These are phyloP conservation scores for Talaromyces adpressus DNA, from an alignment of 495 filamentous ascomycete species.

Conservation along the genomic window DNA sequence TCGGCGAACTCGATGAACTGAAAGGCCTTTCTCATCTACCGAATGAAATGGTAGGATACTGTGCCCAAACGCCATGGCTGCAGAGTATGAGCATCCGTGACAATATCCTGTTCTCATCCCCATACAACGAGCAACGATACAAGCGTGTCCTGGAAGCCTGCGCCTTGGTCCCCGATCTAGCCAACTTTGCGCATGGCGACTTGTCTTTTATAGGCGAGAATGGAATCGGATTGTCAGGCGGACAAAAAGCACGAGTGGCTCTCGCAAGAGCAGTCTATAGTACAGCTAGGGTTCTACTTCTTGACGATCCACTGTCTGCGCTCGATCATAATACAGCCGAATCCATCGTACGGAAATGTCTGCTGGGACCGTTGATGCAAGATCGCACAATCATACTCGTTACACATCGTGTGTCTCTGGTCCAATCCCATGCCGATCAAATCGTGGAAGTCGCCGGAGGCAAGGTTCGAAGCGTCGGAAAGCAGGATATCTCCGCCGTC, in stretches of 20 bases:
- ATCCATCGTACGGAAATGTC: conserved; percentile 58
- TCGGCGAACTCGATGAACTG: conserved; percentile 69
- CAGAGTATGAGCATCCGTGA: conserved; percentile 86
- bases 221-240: conserved; percentile 63
- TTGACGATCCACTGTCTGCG: conserved; percentile 67
- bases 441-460: conserved; percentile 58
- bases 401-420: conserved; percentile 71
- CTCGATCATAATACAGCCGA: conserved; percentile 72
- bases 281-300: conserved; percentile 51
- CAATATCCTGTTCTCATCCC: conserved; percentile 72
- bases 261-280: conserved; percentile 69
- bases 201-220: conserved; percentile 63
- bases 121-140: conserved; percentile 57
- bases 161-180: conserved; percentile 56
- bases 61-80: conserved; percentile 80
- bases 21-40: conserved; percentile 52
- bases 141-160: conserved; percentile 56
- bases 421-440: conserved; percentile 57
- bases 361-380: conserved; percentile 55
- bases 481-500: conserved; percentile 17
- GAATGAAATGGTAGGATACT: conserved; percentile 70
- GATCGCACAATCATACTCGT: conserved; percentile 62
- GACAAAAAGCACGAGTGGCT: conserved; percentile 62
- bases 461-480: conserved; percentile 40
- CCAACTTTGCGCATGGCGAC: conserved; percentile 58